Evolutionary conservation across 176 grass and related monocot genomes (phyloP), one percentile per base, ranked within the genome.

Genomic region (Oryza officinalis): DNA sequence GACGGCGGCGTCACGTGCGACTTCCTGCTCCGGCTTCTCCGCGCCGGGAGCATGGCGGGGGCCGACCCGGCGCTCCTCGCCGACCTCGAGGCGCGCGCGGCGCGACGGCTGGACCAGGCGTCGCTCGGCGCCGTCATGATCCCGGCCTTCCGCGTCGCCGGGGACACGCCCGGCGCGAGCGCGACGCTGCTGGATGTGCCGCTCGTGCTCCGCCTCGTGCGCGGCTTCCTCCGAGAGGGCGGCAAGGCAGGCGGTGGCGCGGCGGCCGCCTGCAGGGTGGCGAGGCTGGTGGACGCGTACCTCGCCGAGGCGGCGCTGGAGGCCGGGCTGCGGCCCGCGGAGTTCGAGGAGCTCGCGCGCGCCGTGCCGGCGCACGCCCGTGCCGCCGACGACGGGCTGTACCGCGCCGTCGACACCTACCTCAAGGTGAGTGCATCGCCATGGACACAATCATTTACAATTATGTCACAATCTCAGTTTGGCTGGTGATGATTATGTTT

Each of bases 331-430:
- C 69, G 70, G 18, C 84, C 91, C 17, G 72, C 71, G n/a, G 92
- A 91, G 80, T 94, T 97, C 68, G 95, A 93, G 80, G 90, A 93
- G 74, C 86, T 97, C 38, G 95, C 90, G 11, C 84, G 67, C 41
- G 88, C 92, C 20, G 78, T 94, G 15, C 92, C 95, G 10, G 71
- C 77, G 23, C 86, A 93, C 47, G 92, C 92, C 2, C 92, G 92
- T 27, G 86, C 88, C 25, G 82, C 74, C 25, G 90, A 92, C 67
- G 94, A 97, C 65, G 90, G 92, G 1, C 79, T 97, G 81, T 97
- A 97, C 84, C 90, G 92, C 65, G 95, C 95, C 82, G 73, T 97
- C 49, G 95, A 97, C 91, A 97, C 95, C 25, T 97, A 86, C 47
- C 90, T 97, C 67, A 97, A 97, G 88, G 95, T 97, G 43, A 79